Conservation (phyloP, 768 basidiomycete genomes). For the Xerocomus potaroensis region DNA sequence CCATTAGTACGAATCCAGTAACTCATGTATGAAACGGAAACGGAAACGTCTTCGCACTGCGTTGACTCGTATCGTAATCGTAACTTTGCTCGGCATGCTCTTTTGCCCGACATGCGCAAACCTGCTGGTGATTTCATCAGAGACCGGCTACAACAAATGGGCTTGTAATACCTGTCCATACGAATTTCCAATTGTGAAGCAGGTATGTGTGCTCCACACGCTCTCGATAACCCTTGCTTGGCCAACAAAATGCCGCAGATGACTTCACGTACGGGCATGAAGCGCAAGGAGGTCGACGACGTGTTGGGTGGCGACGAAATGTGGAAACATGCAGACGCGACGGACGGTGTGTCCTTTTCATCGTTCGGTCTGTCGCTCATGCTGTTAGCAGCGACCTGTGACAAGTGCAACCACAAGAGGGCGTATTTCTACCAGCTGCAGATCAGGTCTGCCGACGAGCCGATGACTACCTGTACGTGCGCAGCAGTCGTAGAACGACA, state of each 20-base stretch:
- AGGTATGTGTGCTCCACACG: constrained; percentile 10
- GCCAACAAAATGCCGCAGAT: constrained; percentile 48
- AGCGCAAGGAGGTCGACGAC: constrained; percentile 91
- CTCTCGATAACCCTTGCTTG: too few relatives aligned
- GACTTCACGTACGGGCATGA: constrained; percentile 82
- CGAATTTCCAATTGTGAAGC: constrained; percentile 53
- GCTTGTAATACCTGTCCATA: constrained; percentile 93
- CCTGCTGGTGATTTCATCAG: constrained; percentile 70
- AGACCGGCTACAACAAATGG: constrained; percentile 87
- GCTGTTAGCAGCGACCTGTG: constrained; percentile 43
- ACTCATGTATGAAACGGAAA: too few relatives aligned
- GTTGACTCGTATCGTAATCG: too few relatives aligned
- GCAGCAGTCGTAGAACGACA: neutral
- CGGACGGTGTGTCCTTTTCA: constrained; percentile 49
- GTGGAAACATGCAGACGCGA: constrained; percentile 93
- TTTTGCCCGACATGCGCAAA: constrained; percentile 97
- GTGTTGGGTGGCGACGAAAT: constrained; percentile 91
- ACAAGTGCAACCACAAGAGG: constrained; percentile 77
- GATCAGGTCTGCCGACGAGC: constrained; percentile 90
- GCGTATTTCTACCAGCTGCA: constrained; percentile 97
- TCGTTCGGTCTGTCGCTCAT: neutral
- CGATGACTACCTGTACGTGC: constrained; percentile 57
- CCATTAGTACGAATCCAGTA: too few relatives aligned
- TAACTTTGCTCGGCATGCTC: too few relatives aligned
- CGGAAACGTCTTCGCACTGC: too few relatives aligned